Conservation (phyloP, 345 rosid genomes). For the Syzygium aqueum region DNA sequence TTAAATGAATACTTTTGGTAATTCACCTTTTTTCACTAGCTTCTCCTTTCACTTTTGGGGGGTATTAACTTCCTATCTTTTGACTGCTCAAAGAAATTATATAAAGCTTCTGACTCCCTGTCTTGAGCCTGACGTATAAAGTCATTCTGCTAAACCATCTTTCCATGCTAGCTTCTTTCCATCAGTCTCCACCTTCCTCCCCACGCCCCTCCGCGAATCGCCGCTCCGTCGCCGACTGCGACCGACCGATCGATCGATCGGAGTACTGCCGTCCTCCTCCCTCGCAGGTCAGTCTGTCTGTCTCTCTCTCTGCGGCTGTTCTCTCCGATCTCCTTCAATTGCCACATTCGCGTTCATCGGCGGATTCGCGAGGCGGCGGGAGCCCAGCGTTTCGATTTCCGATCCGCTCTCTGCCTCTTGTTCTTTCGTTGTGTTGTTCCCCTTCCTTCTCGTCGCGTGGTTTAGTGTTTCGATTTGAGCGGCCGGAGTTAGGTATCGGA, state of each 20-base stretch:
- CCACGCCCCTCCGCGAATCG: not conserved
- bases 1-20: conserved; percentile 96
- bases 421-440: no score
- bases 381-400: not conserved
- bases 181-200: not conserved
- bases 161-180: no score
- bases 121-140: no score
- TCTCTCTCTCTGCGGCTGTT: not conserved
- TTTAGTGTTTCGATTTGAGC: not conserved
- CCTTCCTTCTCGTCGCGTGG: not conserved
- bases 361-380: not conserved
- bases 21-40: not conserved
- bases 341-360: not conserved
- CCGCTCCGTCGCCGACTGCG: not conserved
- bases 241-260: not conserved
- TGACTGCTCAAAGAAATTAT: no score
- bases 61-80: not conserved
- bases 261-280: no score
- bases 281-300: not conserved
- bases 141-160: no score
- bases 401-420: not conserved
- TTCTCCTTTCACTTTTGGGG: not conserved
- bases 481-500: not conserved
- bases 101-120: no score
- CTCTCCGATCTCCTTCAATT: not conserved